These are phyloP conservation scores for Elongisporangium anandrum DNA, from an alignment of 352 stramenopile species.

Conservation along the genomic window DNA sequence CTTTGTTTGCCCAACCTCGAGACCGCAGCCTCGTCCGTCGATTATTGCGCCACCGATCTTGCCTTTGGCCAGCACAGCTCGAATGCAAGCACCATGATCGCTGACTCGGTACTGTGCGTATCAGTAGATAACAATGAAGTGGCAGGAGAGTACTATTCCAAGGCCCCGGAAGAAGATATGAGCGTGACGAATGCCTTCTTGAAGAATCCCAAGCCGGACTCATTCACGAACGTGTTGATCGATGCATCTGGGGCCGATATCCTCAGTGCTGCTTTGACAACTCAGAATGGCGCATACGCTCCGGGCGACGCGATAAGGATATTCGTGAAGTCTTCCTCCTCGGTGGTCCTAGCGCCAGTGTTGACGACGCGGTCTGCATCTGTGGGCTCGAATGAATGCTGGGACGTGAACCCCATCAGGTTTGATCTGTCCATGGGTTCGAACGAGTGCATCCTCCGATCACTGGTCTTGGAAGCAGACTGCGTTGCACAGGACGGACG, in stretches of 20 bases:
- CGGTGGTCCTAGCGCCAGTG: slow-evolving; percentile 9
- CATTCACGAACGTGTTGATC: slow-evolving; percentile 13
- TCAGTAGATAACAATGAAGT: slow-evolving; percentile 48
- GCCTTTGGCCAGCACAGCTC: slow-evolving; percentile 15
- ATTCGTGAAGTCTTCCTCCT: slow-evolving; percentile 11
- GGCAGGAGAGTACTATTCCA: slow-evolving; percentile 26
- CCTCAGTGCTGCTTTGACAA: background rate
- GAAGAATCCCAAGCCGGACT: slow-evolving; percentile 28
- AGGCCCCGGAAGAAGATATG: slow-evolving; percentile 24
- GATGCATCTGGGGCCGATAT: background rate
- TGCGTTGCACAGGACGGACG: slow-evolving; percentile 8
- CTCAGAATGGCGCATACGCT: slow-evolving; percentile 5
- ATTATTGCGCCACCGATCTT: slow-evolving; percentile 42
- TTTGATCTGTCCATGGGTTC: slow-evolving; percentile 15
- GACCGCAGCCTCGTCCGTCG: slow-evolving; percentile 9
- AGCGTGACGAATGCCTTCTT: slow-evolving; percentile 26
- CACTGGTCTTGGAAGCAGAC: slow-evolving; percentile 3
- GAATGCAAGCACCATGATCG: slow-evolving; percentile 26
- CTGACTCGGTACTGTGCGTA: slow-evolving; percentile 42
- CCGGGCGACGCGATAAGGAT: slow-evolving; percentile 30
- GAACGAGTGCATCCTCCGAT: slow-evolving; percentile 9
- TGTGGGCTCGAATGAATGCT: slow-evolving; percentile 22
- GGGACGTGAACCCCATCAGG: slow-evolving; percentile 13
- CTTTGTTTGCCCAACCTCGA: slow-evolving; percentile 14
- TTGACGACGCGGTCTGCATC: slow-evolving; percentile 14